Conservation (phyloP, 257 asterid genomes). For the Agastache rugosa region DNA sequence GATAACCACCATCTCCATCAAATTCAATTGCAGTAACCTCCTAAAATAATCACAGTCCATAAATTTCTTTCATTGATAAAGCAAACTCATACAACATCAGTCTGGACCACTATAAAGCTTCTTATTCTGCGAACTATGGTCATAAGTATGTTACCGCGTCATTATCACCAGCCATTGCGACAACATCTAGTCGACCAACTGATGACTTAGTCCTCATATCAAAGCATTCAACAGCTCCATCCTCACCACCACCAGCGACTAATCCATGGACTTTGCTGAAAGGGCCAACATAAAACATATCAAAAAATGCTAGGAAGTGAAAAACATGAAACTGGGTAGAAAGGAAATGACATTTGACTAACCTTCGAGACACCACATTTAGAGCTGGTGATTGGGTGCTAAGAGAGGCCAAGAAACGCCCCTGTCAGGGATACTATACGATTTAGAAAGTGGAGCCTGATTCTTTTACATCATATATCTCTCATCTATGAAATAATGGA, state of each 20-base stretch:
- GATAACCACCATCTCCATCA: conserved; percentile 77
- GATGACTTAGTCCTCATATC: conserved; percentile 90
- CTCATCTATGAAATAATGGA: neutral
- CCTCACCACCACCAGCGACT: conserved; percentile 96
- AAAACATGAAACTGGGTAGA: conserved; percentile 12
- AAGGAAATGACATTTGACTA: conserved; percentile 37
- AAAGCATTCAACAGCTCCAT: conserved; percentile 95
- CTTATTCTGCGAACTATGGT: neutral
- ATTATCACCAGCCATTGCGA: conserved; percentile 64
- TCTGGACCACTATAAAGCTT: neutral
- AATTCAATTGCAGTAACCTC: conserved; percentile 94
- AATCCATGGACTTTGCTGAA: conserved; percentile 84
- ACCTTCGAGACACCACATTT: conserved; percentile 94
- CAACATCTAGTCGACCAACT: conserved; percentile 77
- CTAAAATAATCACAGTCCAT: conserved; percentile 43
- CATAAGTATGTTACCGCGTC: conserved; percentile 62
- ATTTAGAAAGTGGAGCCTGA: conserved; percentile 7
- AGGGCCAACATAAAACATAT: conserved; percentile 26
- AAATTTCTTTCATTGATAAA: conserved; percentile 12
- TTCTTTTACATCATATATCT: conserved; percentile 4
- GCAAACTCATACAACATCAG: conserved; percentile 2
- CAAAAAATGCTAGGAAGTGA: conserved; percentile 2
- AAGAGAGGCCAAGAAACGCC: conserved; percentile 86
- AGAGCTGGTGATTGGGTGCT: conserved; percentile 87
- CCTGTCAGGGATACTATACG: conserved; percentile 55